Evolutionary conservation across 495 filamentous ascomycete species (phyloP).

Genomic region (Penicillium atrosanguineum): DNA sequence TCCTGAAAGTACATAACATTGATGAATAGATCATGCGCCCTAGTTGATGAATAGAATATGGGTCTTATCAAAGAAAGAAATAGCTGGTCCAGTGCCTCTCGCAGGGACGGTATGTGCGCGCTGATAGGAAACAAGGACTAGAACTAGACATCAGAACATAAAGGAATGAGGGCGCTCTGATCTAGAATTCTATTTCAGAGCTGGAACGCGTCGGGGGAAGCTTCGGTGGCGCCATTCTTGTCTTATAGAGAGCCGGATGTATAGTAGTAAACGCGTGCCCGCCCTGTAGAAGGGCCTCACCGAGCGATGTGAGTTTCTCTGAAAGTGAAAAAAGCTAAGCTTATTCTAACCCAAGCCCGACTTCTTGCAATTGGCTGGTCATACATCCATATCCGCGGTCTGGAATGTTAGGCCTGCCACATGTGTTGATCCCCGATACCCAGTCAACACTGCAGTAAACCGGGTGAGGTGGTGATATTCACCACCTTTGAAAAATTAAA

Average conservation of each 20-base stretch:
- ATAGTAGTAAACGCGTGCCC: slow-evolving; percentile 1
- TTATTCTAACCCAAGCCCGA: not conserved
- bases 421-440: not conserved
- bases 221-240: not conserved
- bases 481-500: not conserved
- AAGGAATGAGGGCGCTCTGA: not conserved
- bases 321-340: not conserved
- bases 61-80: not conserved
- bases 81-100: not conserved
- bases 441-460: not conserved
- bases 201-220: not conserved
- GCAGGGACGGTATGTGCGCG: not conserved
- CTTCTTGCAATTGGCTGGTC: not conserved
- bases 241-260: not conserved
- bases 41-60: not conserved
- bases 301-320: not conserved
- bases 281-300: slow-evolving; percentile 2
- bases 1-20: not conserved
- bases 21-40: not conserved
- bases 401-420: slow-evolving; percentile 4
- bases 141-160: not conserved
- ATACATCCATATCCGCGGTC: not conserved
- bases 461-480: not conserved
- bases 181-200: not conserved
- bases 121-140: not conserved